Base-by-base conservation (phyloP, 805 yeast genomes). In the Wickerhamiella occidentalis region DNA sequence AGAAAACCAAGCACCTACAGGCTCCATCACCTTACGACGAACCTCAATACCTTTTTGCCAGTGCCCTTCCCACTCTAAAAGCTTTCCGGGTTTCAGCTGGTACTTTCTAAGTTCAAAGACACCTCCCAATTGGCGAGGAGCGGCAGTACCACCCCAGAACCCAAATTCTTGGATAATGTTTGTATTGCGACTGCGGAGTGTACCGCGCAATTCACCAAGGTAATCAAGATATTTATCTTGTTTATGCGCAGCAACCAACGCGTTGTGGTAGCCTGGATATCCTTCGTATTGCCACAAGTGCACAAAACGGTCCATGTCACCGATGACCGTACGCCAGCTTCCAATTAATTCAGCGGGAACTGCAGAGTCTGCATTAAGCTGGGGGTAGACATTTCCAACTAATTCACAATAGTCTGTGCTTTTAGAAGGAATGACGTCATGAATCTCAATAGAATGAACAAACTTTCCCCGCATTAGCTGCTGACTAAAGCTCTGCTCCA, bases 1-100 rank as follows among this genome's bases (percentile, higher is more conserved):
- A 22, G 67, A 55, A 55, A 69, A 68, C 73, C 73, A 68, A 5
- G 73, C 73, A 4, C 73, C 73, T 1, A 68, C 72, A 1, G 73
- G 73, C 59, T 69, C 72, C 73, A 68, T 68, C 18, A 68, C 73
- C 52, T 69, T 64, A n/a, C 68, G 57, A n/a, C 73, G 65, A 54
- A 60, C 64, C 54, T 68, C 68, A 23, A 68, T 56, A 6, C 73
- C 73, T 51, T 61, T 55, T 30, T 62, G 58, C 73, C 73, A 68
- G 50, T 64, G 60, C n/a, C 59, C 55, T 45, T 69, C 73, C 73
- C 73, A 68, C 49, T 68, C 72, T n/a, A 65, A 56, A 44, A 68
- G 59, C 21, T 61, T 58, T 8, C 73, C 73, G 2, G 73, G 68
- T 51, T 60, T 58, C 36, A 68, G 57, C 25, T 63, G 65, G 54